Conservation (phyloP, 2,329 filamentous ascomycete species). For the Stylonectria norvegica region DNA sequence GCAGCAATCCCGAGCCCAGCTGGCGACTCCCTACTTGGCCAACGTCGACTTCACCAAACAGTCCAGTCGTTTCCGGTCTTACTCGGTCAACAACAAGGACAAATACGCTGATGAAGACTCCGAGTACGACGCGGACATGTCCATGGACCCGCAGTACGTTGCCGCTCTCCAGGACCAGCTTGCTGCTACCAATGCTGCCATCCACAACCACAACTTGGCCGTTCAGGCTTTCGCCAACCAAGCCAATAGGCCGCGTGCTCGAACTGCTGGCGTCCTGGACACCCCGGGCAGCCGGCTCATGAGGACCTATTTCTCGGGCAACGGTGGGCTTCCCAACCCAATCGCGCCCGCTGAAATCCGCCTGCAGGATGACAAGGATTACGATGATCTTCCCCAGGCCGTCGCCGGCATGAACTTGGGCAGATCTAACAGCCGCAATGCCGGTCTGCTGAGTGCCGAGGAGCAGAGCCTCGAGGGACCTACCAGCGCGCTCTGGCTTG, state of each 20-base stretch:
- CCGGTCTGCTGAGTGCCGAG: constrained; percentile 67
- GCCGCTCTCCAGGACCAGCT: constrained; percentile 60
- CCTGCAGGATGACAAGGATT: constrained; percentile 71
- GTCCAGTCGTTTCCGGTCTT: constrained; percentile 87
- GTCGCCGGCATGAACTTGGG: constrained; percentile 77
- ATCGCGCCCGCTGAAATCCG: constrained; percentile 73
- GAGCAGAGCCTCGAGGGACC: constrained; percentile 82
- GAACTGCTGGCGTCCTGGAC: constrained; percentile 89
- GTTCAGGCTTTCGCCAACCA: constrained; percentile 90
- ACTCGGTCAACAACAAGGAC: constrained; percentile 97
- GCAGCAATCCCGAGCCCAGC: constrained; percentile 69
- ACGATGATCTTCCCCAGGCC: constrained; percentile 75
- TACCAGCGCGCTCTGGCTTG: constrained; percentile 92
- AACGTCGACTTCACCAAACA: constrained; percentile 74
- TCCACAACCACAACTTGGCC: constrained; percentile 87
- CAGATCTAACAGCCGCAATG: constrained; percentile 61
- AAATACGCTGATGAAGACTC: constrained; percentile 84
- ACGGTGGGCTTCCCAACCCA: constrained; percentile 65
- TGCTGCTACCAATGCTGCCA: constrained; percentile 63
- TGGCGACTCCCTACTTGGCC: constrained; percentile 72
- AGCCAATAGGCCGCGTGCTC: constrained; percentile 80
- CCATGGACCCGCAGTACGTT: constrained; percentile 56
- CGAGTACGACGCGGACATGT: constrained; percentile 59
- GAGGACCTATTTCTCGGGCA: constrained; percentile 72
- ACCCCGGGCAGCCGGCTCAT: constrained; percentile 64